These are phyloP conservation scores for Lasiodiplodia citricola DNA, from an alignment of 2,329 filamentous ascomycete species.

Conservation along the genomic window DNA sequence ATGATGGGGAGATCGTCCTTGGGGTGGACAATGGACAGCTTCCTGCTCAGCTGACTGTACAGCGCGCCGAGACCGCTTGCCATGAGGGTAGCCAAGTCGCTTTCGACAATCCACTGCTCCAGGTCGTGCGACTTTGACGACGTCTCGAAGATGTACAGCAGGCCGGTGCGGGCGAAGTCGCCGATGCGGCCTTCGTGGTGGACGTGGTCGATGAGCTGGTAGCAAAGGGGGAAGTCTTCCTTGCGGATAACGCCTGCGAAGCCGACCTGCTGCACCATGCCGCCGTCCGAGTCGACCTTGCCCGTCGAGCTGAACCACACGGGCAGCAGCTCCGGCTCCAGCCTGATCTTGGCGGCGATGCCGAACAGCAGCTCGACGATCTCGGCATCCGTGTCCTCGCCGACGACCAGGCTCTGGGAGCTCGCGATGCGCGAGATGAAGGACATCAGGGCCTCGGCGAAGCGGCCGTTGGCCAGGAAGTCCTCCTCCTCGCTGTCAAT, in stretches of 20 bases:
- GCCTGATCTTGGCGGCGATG: conserved; percentile 92
- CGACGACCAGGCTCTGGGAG: conserved; percentile 73
- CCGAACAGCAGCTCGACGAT: conserved; percentile 95
- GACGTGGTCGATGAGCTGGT: conserved; percentile 94
- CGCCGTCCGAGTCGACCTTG: conserved; percentile 45
- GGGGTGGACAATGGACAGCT: conserved; percentile 81
- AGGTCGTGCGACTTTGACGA: conserved; percentile 80
- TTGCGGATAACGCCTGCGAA: conserved; percentile 85
- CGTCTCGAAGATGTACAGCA: conserved; percentile 95
- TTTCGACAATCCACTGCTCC: conserved; percentile 97
- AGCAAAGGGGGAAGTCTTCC: conserved; percentile 94
- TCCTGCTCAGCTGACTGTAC: conserved; percentile 70
- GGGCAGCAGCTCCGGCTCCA: conserved; percentile 83
- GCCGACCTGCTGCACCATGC: conserved; percentile 62
- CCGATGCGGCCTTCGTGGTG: conserved; percentile 93
- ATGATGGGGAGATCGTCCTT: conserved; percentile 78
- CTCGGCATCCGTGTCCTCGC: conserved; percentile 81
- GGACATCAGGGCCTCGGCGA: conserved; percentile 86
- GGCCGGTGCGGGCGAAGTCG: conserved; percentile 91
- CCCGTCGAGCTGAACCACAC: conserved; percentile 81
- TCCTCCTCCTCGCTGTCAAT: conserved; percentile 97
- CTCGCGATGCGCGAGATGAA: conserved; percentile 81
- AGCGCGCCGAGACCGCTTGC: conserved; percentile 87
- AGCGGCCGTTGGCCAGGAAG: conserved; percentile 84
- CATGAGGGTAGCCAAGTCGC: conserved; percentile 95